A percentile compares a stretch with the other conserved stretches of the same genome.
Evolutionary conservation across 2,329 filamentous ascomycete genomes (phyloP).

Genomic region (Dichotomopilus funicola): DNA sequence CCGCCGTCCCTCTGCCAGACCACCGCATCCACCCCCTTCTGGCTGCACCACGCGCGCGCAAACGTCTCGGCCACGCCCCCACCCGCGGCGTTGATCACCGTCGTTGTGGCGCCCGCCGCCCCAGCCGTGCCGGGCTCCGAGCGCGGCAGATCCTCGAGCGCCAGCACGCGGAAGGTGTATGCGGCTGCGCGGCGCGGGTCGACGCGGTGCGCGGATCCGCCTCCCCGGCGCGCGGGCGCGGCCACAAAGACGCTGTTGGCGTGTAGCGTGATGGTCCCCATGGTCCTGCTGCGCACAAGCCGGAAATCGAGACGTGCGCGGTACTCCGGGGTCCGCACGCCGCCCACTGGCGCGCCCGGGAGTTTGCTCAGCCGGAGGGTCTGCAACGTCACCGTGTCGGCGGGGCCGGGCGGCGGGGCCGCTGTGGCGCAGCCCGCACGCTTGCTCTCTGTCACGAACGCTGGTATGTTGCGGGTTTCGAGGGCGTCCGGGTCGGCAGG

Average conservation of each 20-base stretch:
- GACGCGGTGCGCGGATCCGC: background rate
- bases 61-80: background rate
- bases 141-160: background rate
- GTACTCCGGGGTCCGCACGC: background rate
- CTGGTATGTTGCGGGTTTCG: background rate
- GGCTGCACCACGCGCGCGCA: background rate
- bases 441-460: background rate
- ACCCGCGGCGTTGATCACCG: background rate
- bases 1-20: background rate
- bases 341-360: background rate
- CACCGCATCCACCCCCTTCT: background rate
- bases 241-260: background rate
- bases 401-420: background rate
- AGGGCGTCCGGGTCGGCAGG: background rate
- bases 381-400: background rate
- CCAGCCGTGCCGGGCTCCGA: background rate
- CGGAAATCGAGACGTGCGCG: background rate
- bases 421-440: background rate
- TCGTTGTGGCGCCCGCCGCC: background rate
- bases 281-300: background rate
- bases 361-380: background rate
- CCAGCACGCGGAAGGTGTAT: background rate
- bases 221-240: background rate
- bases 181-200: background rate
- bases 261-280: background rate